Evolutionary conservation across 179 eudicot genomes (phyloP), one percentile per base, ranked within the genome.

Genomic region (Corrigiola litoralis): DNA sequence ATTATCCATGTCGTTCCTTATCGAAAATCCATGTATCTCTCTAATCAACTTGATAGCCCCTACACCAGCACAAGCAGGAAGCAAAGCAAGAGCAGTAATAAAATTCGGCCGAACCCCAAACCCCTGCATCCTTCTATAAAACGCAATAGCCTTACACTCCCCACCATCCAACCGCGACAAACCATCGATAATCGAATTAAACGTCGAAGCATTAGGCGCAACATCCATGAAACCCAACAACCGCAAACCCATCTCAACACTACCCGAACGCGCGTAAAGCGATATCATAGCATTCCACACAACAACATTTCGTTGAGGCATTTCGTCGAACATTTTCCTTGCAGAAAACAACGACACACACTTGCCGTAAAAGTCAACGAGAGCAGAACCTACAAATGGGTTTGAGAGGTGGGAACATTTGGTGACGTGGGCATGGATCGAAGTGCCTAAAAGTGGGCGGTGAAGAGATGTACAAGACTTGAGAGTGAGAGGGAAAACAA

Each of bases 401-500:
- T 84, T 86, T 28, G 69, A 46, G 6, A 76, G 42, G 0, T 69
- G 70, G 49, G 76, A 63, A 11, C 79, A 24, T 68, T 86, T 86
- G 48, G 59, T 37, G 7, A 72, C 34, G 64, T 70, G 82, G 69
- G 83, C 76, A 67, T 86, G 92, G 29, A 86, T 70, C 31, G 87
- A 47, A 9, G 77, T 38, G 45, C 84, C 89, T 21, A 84, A 67
- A 23, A 33, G 34, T 0, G 78, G 68, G 66, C 71, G 59, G 46
- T 29, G 66, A 31, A 78, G 53, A 29, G 83, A 77, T 4, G 89
- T 61, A 25, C 85, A 84, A 12, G 87, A 80, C 29, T 86, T 86
- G 62, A 86, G 85, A 38, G 92, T 77, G 1, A 87, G 87, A 3
- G 92, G 87, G 73, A 84, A 84, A 59, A 87, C 84, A 41, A 72